Percentiles rank a stretch among this genome's conserved stretches.
Conservation (phyloP, 768 basidiomycete genomes). For the Tylopilus plumbeoviolaceoides region DNA sequence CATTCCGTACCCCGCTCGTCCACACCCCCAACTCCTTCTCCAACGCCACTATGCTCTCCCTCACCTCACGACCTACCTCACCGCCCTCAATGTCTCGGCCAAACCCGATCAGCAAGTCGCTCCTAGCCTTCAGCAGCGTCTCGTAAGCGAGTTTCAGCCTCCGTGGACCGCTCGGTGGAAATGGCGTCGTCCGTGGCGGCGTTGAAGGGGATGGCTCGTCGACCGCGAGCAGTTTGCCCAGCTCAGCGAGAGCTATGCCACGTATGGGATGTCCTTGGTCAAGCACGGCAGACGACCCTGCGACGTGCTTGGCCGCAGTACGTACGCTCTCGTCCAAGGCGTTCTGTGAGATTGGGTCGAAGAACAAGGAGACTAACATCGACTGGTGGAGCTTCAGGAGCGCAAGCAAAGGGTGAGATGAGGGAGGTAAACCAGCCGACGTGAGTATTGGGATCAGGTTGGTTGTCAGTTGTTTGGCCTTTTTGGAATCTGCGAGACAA, state of each 20-base stretch:
- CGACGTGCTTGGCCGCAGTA: conserved; percentile 47
- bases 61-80: conserved; percentile 58
- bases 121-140: conserved; percentile 56
- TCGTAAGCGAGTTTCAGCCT: conserved; percentile 64
- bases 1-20: conserved; percentile 58
- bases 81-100: conserved; percentile 69
- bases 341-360: conserved; percentile 40
- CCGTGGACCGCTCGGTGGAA: conserved; percentile 64
- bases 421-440: conserved; percentile 55
- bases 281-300: conserved; percentile 53
- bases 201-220: conserved; percentile 57
- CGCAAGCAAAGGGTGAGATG: conserved; percentile 74
- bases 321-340: conserved; percentile 61
- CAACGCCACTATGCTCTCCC: conserved; percentile 53
- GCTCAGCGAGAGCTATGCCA: conserved; percentile 69
- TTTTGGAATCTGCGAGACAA: conserved; percentile 46
- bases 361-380: conserved; percentile 55
- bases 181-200: conserved; percentile 27
- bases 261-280: conserved; percentile 70
- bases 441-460: conserved; percentile 63
- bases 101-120: conserved; percentile 67
- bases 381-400: conserved; percentile 68
- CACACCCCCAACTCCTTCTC: conserved; percentile 75
- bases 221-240: conserved; percentile 77
- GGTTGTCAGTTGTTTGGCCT: conserved; percentile 55